phyloP scores from a whole-genome alignment of 176 grass and related monocot species.

The Eleusine coracana region DNA sequence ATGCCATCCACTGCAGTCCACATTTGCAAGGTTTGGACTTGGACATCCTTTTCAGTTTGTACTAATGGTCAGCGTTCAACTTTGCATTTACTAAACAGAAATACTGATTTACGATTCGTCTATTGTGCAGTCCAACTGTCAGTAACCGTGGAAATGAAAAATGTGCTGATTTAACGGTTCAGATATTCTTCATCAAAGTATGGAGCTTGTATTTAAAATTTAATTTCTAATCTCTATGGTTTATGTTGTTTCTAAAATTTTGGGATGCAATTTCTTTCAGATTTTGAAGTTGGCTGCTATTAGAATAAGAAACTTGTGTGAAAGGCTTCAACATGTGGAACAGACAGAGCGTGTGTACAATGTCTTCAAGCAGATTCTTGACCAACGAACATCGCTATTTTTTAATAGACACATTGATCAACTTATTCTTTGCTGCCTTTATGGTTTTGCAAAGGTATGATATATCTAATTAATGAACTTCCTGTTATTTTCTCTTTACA shows the following conservation, averaged over 20 bases:
- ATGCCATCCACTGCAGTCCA: conserved; percentile 74
- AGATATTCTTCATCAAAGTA: conserved; percentile 91
- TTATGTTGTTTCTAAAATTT: conserved; percentile 37
- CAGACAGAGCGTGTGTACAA: conserved; percentile 71
- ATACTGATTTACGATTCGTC: conserved; percentile 35
- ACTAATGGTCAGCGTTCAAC: conserved; percentile 28
- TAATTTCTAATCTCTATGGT: conserved; percentile 30
- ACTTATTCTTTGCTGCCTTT: conserved; percentile 90
- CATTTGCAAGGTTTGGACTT: conserved; percentile 80
- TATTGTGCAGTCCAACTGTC: conserved; percentile 68
- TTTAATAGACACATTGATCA: conserved; percentile 94
- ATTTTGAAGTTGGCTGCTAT: conserved; percentile 92
- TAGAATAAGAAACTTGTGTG: conserved; percentile 89
- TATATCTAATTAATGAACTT: conserved; percentile 36
- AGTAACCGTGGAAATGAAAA: conserved; percentile 69
- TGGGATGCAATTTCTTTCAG: conserved; percentile 49
- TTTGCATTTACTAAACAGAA: conserved; percentile 27
- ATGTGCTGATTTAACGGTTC: conserved; percentile 69
- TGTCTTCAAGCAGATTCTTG: conserved; percentile 78
- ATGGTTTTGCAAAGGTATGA: conserved; percentile 90
- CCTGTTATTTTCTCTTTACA: conserved; percentile 28
- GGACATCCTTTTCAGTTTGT: conserved; percentile 35
- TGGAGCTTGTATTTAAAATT: conserved; percentile 35
- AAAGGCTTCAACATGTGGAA: conserved; percentile 70
- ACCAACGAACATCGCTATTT: conserved; percentile 75